These are phyloP conservation scores for Fagus crenata DNA, from an alignment of 306 rosid species.

Conservation along the genomic window DNA sequence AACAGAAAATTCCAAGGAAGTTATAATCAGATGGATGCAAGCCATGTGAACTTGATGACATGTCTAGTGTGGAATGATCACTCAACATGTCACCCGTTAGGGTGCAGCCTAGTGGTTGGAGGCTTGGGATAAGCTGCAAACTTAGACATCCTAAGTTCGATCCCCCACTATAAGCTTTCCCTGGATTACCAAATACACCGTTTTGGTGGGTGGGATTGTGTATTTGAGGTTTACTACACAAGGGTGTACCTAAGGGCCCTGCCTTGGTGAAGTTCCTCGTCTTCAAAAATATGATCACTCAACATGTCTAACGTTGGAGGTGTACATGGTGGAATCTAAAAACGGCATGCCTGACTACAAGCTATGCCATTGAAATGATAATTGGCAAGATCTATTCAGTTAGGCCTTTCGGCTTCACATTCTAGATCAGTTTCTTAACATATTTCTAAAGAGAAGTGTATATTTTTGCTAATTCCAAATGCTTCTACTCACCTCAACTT, in stretches of 20 bases:
- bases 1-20: constrained; percentile 11
- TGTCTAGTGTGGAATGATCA: constrained; percentile 2
- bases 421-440: constrained; percentile 5
- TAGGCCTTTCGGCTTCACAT: not conserved
- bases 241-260: too few species aligned
- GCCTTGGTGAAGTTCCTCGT: too few species aligned
- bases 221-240: too few species aligned
- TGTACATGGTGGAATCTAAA: constrained; percentile 14
- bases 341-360: constrained; percentile 19
- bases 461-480: constrained; percentile 11
- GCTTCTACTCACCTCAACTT: constrained; percentile 83
- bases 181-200: too few species aligned
- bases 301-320: constrained; percentile 14
- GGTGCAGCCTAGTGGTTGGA: too few species aligned
- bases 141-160: too few species aligned
- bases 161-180: too few species aligned
- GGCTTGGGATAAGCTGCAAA: too few species aligned
- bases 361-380: constrained; percentile 17
- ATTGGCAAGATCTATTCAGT: constrained; percentile 5
- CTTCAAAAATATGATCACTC: not conserved
- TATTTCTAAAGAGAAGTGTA: not conserved
- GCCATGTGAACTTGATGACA: constrained; percentile 4
- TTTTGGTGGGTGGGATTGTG: too few species aligned
- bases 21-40: constrained; percentile 8
- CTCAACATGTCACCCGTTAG: not conserved